These are phyloP conservation scores for Guillardia theta DNA, from an alignment of 78 protist genomes.

Conservation along the genomic window DNA sequence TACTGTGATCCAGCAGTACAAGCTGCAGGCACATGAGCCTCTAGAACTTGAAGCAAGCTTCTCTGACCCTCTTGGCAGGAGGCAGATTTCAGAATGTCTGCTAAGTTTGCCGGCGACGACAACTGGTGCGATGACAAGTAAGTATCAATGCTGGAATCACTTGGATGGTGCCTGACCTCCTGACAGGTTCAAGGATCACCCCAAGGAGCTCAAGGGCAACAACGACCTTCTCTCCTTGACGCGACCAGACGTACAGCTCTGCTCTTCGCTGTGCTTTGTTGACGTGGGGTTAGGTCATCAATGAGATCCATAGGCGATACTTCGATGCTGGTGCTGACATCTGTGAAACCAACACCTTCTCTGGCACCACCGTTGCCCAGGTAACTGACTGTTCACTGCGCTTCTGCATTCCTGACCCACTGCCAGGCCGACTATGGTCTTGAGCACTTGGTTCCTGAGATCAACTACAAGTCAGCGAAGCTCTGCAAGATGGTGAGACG, in stretches of 20 bases:
- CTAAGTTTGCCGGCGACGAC: neutral
- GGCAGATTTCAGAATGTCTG: constrained; percentile 86
- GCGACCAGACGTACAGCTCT: constrained; percentile 66
- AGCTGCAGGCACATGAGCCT: constrained; percentile 64
- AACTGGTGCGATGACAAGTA: neutral
- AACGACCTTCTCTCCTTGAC: constrained; percentile 94
- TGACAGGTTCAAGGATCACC: constrained; percentile 71
- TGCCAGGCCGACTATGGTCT: constrained; percentile 87
- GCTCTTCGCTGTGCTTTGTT: neutral
- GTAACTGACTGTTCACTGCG: neutral
- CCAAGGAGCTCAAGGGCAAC: constrained; percentile 92
- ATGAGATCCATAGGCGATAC: constrained; percentile 65
- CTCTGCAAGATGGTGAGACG: constrained; percentile 62
- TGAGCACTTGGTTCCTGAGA: constrained; percentile 54
- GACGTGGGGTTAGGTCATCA: neutral
- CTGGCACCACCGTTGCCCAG: constrained; percentile 78
- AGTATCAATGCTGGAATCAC: neutral
- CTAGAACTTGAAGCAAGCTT: too few species aligned
- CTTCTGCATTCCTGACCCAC: neutral
- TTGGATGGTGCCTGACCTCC: neutral
- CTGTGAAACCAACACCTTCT: constrained; percentile 97
- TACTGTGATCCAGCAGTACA: constrained; percentile 89
- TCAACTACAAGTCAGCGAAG: constrained; percentile 63
- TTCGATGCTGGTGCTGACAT: constrained; percentile 97
- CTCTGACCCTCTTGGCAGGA: constrained; percentile 69